These are phyloP conservation scores for Akebia trifoliata DNA, from an alignment of 164 flowering plant genomes.

Conservation along the genomic window DNA sequence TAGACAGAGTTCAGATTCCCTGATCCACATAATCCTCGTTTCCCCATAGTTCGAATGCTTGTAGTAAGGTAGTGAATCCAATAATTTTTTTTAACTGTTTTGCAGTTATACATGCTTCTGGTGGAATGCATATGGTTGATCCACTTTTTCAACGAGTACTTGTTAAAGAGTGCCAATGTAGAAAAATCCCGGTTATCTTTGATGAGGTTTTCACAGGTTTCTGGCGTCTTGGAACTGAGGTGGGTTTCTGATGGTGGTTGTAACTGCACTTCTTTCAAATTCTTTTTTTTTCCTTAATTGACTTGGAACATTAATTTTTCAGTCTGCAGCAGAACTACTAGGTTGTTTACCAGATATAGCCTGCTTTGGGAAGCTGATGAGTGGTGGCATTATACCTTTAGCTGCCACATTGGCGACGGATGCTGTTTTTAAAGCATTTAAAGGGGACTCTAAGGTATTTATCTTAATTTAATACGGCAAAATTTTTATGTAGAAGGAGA, in stretches of 20 bases:
- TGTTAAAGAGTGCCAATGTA: conserved; percentile 64
- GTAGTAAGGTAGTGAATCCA: not conserved
- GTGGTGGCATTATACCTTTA: conserved; percentile 88
- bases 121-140: conserved; percentile 97
- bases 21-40: not conserved
- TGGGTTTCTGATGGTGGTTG: conserved; percentile 18
- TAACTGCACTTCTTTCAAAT: conserved; percentile 5
- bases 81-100: not conserved
- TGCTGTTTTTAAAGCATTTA: conserved; percentile 65
- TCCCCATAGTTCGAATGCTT: not conserved
- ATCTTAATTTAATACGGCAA: not conserved
- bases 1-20: not conserved
- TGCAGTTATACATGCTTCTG: conserved; percentile 85
- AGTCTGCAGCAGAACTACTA: conserved; percentile 87
- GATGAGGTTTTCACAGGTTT: conserved; percentile 97
- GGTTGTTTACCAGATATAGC: conserved; percentile 82
- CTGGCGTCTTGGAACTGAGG: conserved; percentile 98
- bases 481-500: not conserved
- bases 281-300: conserved; percentile 7
- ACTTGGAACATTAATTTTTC: conserved; percentile 8
- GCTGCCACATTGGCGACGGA: conserved; percentile 84
- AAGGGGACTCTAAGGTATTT: conserved; percentile 85
- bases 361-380: conserved; percentile 87
- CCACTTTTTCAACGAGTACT: conserved; percentile 88
- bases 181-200: conserved; percentile 78